These are phyloP conservation scores for Hibiscus syriacus DNA, from an alignment of 345 rosid species.

Conservation along the genomic window DNA sequence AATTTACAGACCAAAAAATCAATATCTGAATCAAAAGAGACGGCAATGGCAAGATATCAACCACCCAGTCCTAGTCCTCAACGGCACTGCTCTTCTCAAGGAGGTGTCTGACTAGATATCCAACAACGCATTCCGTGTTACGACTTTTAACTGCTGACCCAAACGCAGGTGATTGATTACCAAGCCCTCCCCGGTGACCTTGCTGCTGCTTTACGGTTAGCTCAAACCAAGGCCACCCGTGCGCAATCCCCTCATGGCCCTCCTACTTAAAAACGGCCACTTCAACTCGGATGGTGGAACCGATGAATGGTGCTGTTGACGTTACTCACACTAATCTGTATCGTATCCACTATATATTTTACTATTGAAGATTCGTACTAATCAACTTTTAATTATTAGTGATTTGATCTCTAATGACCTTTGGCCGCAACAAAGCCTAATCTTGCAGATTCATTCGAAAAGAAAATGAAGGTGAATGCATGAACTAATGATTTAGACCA, in stretches of 20 bases:
- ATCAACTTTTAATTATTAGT: neutral
- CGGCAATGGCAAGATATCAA: constrained; percentile 3
- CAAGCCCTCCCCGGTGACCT: constrained; percentile 4
- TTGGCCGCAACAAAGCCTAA: neutral
- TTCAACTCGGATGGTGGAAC: no score
- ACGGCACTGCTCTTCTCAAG: constrained; percentile 7
- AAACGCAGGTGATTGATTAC: constrained; percentile 1
- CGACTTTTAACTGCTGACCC: constrained; percentile 16
- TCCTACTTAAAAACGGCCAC: constrained; percentile 10
- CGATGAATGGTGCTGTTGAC: neutral
- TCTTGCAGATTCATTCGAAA: neutral
- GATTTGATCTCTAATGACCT: neutral
- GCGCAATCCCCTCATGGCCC: neutral
- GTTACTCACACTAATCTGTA: neutral
- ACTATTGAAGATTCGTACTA: constrained; percentile 6
- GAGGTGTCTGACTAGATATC: constrained; percentile 21
- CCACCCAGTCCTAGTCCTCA: neutral
- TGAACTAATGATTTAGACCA: neutral
- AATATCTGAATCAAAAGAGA: neutral
- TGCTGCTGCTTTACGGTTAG: constrained; percentile 20
- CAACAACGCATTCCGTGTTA: constrained; percentile 14
- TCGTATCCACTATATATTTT: constrained; percentile 4
- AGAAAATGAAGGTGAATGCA: neutral
- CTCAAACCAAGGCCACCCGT: constrained; percentile 11
- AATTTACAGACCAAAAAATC: no score